Base-by-base conservation (phyloP, 805 yeast species). In the Sugiyamaella qingdaonensis region DNA sequence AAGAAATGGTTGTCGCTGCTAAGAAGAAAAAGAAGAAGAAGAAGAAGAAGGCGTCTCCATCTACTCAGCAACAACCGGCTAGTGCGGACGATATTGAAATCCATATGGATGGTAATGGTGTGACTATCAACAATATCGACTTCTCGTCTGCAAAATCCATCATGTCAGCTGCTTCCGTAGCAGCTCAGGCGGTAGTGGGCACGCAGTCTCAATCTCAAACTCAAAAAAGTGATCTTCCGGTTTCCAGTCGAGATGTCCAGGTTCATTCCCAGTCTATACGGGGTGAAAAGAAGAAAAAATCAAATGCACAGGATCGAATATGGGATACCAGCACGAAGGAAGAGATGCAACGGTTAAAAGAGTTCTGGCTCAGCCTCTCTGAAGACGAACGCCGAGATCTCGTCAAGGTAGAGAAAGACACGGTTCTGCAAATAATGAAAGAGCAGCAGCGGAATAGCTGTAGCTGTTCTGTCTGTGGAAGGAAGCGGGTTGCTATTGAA, bases 381-480 rank as follows among this genome's bases (percentile, higher is more conserved):
- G 75, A 80, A n/a, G 78, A 76, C 2, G 82, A 80, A 59, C 85
- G 86, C 61, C 74, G 78, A 60, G 72, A 78, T 31, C 76, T 89
- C 21, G 77, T 87, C 31, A 76, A 78, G 61, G 78, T 87, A 43
- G 88, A 86, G 59, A 85, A 83, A 64, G 80, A 80, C 46, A 82
- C 87, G 39, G 82, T 90, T 1, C 74, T 86, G 68, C 78, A 78
- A 47, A 76, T 81, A 42, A 79, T 88, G 66, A 79, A 78, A 55
- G 81, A 77, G 54, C 82, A 81, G 62, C 84, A 81, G 62, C 74
- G 76, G 57, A 70, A 73, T 24, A 66, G 68, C 27, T 90, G 96
- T 66, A 77, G 80, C 54, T 91, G 97, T 65, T 72, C 82, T 2
- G 81, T 81, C 16, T 91, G 97, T 70, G 92, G 91, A 1, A 78